Conservation (phyloP, 2,329 filamentous ascomycete genomes). For the Arthrobotrys sphaeroides region DNA sequence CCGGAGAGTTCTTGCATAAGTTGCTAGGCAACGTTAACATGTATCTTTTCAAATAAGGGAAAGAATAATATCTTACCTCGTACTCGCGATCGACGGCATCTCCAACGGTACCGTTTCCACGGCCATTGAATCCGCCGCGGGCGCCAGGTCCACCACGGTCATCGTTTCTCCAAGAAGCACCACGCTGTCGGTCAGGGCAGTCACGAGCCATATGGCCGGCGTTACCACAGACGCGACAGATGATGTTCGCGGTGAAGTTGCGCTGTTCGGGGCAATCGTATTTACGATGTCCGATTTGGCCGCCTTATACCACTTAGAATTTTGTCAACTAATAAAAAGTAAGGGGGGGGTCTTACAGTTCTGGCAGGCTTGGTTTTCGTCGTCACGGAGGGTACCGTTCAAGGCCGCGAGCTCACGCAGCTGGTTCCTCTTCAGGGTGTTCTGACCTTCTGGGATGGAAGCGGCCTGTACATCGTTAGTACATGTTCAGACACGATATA, state of each 20-base stretch:
- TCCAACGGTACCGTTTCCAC: constrained; percentile 68
- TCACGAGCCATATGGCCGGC: constrained; percentile 98
- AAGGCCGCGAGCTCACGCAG: constrained; percentile 95
- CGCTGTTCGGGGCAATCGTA: constrained; percentile 98
- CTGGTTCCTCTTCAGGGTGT: constrained; percentile 98
- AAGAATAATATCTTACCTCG: constrained; percentile 72
- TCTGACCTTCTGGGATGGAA: constrained; percentile 97
- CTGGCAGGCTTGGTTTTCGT: constrained; percentile 99
- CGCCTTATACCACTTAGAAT: constrained; percentile 66
- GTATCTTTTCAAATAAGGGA: background rate
- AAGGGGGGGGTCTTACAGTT: constrained; percentile 73
- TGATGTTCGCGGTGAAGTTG: constrained; percentile 99
- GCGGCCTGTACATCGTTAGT: constrained; percentile 74
- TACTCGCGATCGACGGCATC: constrained; percentile 93
- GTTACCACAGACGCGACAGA: constrained; percentile 97
- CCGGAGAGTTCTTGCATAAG: constrained; percentile 97
- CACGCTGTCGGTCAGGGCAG: constrained; percentile 92
- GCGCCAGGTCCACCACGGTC: constrained; percentile 61
- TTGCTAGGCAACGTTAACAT: constrained; percentile 71
- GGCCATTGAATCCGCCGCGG: constrained; percentile 59
- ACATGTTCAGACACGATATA: background rate
- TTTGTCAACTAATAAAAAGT: constrained; percentile 42
- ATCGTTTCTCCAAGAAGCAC: constrained; percentile 88
- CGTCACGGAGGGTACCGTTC: constrained; percentile 98
- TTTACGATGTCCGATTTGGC: constrained; percentile 98